Evolutionary conservation across 2,329 filamentous ascomycete species (phyloP), one percentile per base, ranked within the genome.

Genomic region (Talaromyces marneffei): DNA sequence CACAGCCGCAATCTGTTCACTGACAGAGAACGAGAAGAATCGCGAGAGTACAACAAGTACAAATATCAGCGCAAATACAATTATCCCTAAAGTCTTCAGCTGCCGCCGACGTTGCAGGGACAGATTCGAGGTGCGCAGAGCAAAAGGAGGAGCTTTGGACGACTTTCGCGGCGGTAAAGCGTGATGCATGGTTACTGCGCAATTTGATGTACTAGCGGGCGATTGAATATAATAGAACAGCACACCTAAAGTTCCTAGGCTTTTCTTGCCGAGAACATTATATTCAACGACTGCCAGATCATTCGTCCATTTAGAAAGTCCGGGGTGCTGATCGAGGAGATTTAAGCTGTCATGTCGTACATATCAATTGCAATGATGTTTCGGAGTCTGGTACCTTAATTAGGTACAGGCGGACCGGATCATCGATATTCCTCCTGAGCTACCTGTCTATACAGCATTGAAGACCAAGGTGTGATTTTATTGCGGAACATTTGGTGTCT

Each of bases 91-190:
- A 2, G 83, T 76, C 72, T 86, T 86, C 59, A 88, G 70, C 66
- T 88, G 85, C 70, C 82, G 85, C 67, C 85, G 83, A 64, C 89
- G 84, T 65, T 77, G 70, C 44, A 69, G 66, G 31, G 74, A 71
- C 27, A 76, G 64, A 61, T 68, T 68, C 53, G 75, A 71, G 25
- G 75, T 70, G 77, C 70, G 85, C 78, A 66, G 82, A 77, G 90
- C 50, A 40, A 59, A 93, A 31, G 88, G 87, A 66, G 87, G 85
- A 66, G 89, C 85, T 71, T 88, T 86, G 66, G 90, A 93, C 71
- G 84, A 86, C 78, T 93, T 96, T 75, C 92, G 88, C 70, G 91
- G 85, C 60, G 92, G 92, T 69, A 95, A 87, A 65, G 92, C 91
- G 81, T 93, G 92, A 75, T 96, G 92, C 91, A 96, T 94, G 68